phyloP scores from a whole-genome alignment of 768 basidiomycete genomes.

The Xerocomus brunneocitrinus region DNA sequence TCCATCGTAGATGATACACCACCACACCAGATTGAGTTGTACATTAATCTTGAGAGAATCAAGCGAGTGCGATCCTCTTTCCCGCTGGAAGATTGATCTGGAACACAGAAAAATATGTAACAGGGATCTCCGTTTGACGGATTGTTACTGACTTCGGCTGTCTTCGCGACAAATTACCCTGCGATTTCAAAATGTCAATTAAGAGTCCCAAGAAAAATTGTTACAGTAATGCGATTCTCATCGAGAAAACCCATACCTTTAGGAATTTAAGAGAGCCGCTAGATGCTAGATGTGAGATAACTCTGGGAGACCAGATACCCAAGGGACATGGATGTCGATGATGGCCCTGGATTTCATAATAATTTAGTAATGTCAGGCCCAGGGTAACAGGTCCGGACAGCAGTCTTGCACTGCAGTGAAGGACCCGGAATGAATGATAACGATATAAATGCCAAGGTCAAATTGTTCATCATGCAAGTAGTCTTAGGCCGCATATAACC shows the following conservation, averaged over 20 bases:
- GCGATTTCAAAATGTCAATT: background rate
- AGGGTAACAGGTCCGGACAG: background rate
- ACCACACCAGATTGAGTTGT: background rate
- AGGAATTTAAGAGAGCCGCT: background rate
- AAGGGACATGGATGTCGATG: too few relatives aligned
- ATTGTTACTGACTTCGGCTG: background rate
- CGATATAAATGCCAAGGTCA: background rate
- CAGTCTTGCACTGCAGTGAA: too few relatives aligned
- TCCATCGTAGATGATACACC: background rate
- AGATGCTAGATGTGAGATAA: too few relatives aligned
- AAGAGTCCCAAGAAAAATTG: background rate
- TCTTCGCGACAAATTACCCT: background rate
- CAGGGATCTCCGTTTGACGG: too few relatives aligned
- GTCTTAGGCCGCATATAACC: background rate
- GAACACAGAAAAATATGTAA: too few relatives aligned
- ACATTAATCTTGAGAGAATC: background rate
- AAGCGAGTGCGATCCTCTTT: too few relatives aligned
- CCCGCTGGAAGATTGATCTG: too few relatives aligned
- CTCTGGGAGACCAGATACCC: too few relatives aligned
- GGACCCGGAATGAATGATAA: too few relatives aligned
- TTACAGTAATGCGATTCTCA: background rate
- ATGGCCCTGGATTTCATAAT: too few relatives aligned
- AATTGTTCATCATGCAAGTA: too few relatives aligned
- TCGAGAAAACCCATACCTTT: background rate
- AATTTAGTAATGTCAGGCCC: too few relatives aligned